Evolutionary conservation across 1,284 basidiomycete genomes (phyloP), one percentile per base, ranked within the genome.

Genomic region (Sanghuangporus baumii): DNA sequence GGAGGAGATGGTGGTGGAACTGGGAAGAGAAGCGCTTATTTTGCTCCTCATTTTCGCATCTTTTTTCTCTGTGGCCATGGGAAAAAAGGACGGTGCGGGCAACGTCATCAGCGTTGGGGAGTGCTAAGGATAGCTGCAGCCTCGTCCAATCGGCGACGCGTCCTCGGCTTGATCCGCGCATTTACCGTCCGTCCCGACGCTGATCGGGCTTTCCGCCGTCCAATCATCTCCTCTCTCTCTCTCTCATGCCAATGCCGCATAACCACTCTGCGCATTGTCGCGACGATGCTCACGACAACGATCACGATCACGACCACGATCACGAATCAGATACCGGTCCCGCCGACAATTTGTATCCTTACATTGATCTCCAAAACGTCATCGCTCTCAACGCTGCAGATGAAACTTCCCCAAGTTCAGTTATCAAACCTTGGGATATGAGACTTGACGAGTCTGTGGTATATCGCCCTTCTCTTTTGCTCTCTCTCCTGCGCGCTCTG

Each of bases 371-470:
- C 51, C 73, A 78, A 50, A 89, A 93, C 69, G 87, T 90, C 52
- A 78, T 88, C 52, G 88, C 86, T 23, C 74, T 93, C 51, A 93
- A 93, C 69, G 80, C 79, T 9, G 73, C 72, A n/a, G 68, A 71
- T 16, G 70, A 71, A 1, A 78, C 73, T 0, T 70, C 74, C 41
- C 75, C 79, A 3, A 76, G 78, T 43, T 74, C 57, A 16, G 55
- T 89, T 41, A 84, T 93, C 65, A 93, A 93, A 70, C 87, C 91
- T 1, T 93, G 91, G 91, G 75, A 91, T 68, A 73, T 86, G 66
- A 81, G 91, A 46, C 69, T 79, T 59, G 81, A 86, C 60, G 89
- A 91, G 72, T 73, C 74, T 47, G 75, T 79, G 74, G 91, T 91
- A 72, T 62, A 76, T 68, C 40, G 43, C 11, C 34, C 52, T 38